phyloP scores from a whole-genome alignment of 495 filamentous ascomycete genomes.

The Neurospora cerealis region DNA sequence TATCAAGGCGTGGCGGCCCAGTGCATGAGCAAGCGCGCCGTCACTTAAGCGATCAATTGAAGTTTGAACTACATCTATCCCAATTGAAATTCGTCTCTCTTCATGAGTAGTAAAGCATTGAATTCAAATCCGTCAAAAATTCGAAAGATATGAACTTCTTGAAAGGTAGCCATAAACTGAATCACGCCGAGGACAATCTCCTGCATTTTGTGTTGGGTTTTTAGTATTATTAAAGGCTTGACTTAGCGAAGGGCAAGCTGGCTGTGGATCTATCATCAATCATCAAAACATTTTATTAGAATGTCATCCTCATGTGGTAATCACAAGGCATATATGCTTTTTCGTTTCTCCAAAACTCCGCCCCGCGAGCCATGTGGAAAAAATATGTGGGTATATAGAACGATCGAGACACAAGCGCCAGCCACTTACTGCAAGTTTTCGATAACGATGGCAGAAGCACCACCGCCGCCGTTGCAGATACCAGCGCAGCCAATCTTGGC shows the following conservation, averaged over 20 bases:
- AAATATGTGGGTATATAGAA: not conserved
- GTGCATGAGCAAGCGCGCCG: slow-evolving; percentile 1
- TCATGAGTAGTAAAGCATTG: not conserved
- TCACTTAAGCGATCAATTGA: not conserved
- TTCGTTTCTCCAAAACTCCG: not conserved
- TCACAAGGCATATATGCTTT: not conserved
- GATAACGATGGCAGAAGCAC: slow-evolving; percentile 82
- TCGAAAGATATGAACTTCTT: not conserved
- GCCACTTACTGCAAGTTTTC: slow-evolving; percentile 51
- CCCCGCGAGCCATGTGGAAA: not conserved
- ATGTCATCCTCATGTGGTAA: not conserved
- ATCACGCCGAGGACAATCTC: not conserved
- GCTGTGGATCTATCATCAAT: slow-evolving; percentile 11
- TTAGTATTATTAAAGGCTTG: slow-evolving; percentile 15
- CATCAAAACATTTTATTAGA: slow-evolving; percentile 11
- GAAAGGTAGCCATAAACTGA: not conserved
- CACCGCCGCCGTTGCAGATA: slow-evolving; percentile 97
- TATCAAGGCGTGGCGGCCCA: slow-evolving; percentile 52
- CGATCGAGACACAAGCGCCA: not conserved
- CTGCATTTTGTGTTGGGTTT: not conserved
- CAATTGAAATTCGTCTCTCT: not conserved
- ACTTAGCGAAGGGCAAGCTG: slow-evolving; percentile 4
- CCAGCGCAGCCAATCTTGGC: slow-evolving; percentile 89
- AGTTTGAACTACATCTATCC: not conserved
- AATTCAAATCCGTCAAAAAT: not conserved